Percentiles rank a stretch among this genome's conserved stretches.
Evolutionary conservation across 306 rosid species (phyloP).

Genomic region (Prunus padus): DNA sequence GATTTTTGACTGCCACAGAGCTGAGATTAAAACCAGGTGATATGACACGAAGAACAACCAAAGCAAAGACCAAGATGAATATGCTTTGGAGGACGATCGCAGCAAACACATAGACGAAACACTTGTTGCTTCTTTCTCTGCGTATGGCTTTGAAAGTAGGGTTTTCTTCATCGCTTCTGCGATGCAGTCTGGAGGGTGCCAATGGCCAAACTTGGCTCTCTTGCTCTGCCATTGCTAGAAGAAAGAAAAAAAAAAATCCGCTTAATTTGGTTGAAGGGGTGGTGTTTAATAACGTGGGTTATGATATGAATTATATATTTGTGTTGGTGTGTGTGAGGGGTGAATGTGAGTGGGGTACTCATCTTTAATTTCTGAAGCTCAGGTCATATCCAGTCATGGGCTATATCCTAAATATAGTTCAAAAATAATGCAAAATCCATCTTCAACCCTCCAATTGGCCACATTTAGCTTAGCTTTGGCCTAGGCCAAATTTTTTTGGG

Average conservation of each 20-base stretch:
- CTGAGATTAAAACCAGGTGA: constrained; percentile 34
- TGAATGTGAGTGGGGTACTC: background rate
- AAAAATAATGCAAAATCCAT: no score
- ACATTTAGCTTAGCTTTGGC: no score
- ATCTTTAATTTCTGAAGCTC: background rate
- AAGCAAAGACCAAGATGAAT: constrained; percentile 38
- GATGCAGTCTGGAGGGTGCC: constrained; percentile 19
- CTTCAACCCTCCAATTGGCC: no score
- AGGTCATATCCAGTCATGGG: constrained; percentile 1
- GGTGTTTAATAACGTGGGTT: background rate
- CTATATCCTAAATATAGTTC: no score
- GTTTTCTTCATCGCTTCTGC: constrained; percentile 34
- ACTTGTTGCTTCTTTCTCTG: constrained; percentile 47
- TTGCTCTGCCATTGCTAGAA: constrained; percentile 25
- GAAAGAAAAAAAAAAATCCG: background rate
- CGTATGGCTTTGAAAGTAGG: constrained; percentile 29
- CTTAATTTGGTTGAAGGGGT: background rate
- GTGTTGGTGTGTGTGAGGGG: background rate
- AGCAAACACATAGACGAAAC: constrained; percentile 52
- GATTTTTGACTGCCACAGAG: constrained; percentile 29
- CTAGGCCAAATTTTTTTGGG: no score
- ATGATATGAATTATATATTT: background rate
- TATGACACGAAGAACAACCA: constrained; percentile 38
- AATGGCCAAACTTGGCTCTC: constrained; percentile 38
- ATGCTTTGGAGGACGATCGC: constrained; percentile 37